These are phyloP conservation scores for Lagenidium sp. DNA, from an alignment of 352 stramenopile species.

Conservation along the genomic window DNA sequence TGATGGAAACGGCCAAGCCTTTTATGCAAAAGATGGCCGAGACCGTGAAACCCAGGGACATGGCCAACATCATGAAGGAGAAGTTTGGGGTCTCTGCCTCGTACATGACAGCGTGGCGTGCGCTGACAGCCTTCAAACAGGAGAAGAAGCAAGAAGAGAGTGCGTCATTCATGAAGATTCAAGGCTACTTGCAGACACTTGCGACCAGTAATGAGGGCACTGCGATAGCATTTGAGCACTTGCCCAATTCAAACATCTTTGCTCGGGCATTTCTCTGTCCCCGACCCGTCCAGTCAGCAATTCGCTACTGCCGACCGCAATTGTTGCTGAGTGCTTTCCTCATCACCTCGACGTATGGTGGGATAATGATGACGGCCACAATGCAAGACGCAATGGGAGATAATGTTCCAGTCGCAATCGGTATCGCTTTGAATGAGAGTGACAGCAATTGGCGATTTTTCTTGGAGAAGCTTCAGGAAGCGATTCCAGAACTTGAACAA, in stretches of 20 bases:
- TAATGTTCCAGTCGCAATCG: conserved; percentile 59
- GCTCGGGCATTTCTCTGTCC: conserved; percentile 60
- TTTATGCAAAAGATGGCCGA: conserved; percentile 51
- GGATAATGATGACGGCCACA: conserved; percentile 57
- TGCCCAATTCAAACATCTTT: conserved; percentile 32
- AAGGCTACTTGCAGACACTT: conserved; percentile 54
- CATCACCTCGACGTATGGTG: conserved; percentile 55
- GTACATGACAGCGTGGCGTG: conserved; percentile 77
- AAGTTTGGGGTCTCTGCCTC: conserved; percentile 69
- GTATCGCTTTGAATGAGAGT: conserved; percentile 36
- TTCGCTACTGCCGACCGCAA: conserved; percentile 48
- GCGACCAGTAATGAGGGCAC: conserved; percentile 43
- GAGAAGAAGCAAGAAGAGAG: conserved; percentile 58
- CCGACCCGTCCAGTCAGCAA: conserved; percentile 33
- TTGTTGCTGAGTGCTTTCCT: conserved; percentile 65
- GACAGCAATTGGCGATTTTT: conserved; percentile 65
- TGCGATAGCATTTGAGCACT: conserved; percentile 55
- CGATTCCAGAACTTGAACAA: conserved; percentile 49
- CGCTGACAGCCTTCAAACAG: conserved; percentile 57
- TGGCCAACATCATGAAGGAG: conserved; percentile 77
- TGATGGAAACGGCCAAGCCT: conserved; percentile 68
- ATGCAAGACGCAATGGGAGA: conserved; percentile 71
- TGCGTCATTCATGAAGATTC: conserved; percentile 58
- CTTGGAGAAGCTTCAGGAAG: conserved; percentile 35
- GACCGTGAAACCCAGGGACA: conserved; percentile 60